Evolutionary conservation across 441 rosid genomes (phyloP).

Genomic region (Syzygium syzygioides): DNA sequence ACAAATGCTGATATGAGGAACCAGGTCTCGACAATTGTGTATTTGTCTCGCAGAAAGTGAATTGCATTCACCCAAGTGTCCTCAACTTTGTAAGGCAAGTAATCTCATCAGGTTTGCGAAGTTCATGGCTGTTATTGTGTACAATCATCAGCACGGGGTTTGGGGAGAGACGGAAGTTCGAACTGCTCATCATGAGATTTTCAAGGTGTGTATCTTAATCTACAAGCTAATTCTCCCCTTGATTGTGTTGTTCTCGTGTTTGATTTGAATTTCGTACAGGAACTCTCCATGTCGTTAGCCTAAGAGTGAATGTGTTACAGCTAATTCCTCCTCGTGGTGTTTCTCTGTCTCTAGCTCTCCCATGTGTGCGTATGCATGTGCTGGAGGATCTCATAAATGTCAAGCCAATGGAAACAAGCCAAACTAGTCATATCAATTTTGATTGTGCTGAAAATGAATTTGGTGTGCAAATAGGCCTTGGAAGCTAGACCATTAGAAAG

Average conservation of each 20-base stretch:
- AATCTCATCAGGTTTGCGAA: background rate
- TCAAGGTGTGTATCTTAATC: background rate
- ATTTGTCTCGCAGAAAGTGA: too few relatives aligned
- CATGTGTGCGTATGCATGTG: too few relatives aligned
- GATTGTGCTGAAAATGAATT: background rate
- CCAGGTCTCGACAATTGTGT: too few relatives aligned
- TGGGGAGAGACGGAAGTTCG: background rate
- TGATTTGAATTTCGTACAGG: background rate
- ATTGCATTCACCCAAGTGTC: background rate
- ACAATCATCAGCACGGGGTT: rapidly evolving
- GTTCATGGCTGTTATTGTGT: background rate
- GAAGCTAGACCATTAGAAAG: background rate
- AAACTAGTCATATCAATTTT: too few relatives aligned
- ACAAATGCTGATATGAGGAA: too few relatives aligned
- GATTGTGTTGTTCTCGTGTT: background rate
- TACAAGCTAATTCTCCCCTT: background rate
- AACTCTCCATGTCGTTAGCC: too few relatives aligned
- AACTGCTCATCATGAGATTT: too few relatives aligned
- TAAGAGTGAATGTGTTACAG: background rate
- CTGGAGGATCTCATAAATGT: too few relatives aligned
- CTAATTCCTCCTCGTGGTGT: background rate
- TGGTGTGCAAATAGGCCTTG: background rate
- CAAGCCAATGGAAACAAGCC: too few relatives aligned
- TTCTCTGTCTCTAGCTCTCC: too few relatives aligned
- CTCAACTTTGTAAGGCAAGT: too few relatives aligned